Evolutionary conservation across 2,329 filamentous ascomycete genomes (phyloP), one percentile per base, ranked within the genome.

Genomic region (Fusarium musae): DNA sequence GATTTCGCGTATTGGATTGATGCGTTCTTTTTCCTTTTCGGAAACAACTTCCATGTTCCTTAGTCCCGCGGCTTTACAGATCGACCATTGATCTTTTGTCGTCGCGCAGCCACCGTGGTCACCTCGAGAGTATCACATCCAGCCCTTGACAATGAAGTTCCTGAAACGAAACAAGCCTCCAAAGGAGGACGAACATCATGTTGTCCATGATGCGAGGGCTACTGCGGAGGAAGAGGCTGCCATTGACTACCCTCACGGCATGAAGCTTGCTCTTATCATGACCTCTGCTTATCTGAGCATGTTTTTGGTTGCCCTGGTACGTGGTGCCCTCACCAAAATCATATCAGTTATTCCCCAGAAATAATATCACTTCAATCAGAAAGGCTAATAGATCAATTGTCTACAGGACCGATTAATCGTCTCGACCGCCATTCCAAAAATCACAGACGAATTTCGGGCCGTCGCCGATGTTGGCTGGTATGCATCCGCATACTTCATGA

Each of bases 381-480:
- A 16, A 3, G 9, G 16, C 28, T 57, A 21, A 57, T 9, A 8
- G 3, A 12, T 42, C 28, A n/a, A 57, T 44, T 57, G 2, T 10
- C 5, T 26, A 32, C 32, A 60, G 46, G 59, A 61, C 9, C 12
- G 49, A 39, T 21, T 61, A 5, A 87, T 87, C 59, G 82, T 87
- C 23, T 84, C 84, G 7, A 87, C 85, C 0, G 85, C 85, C 9
- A 86, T 87, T 43, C 86, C 86, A 2, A 84, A 84, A 44, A 87
- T 88, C 67, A 87, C 86, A 3, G 83, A 81, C 69, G 80, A 85
- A 26, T 85, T 86, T 76, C 78, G 84, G 36, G 79, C 82, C 40
- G 80, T 87, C 10, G 78, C 80, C 30, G 83, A 87, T 58, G 82
- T 88, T 17, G 83, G 84, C 15, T 90, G 88, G 88, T 89, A 90